Percentiles rank a stretch among this genome's conserved stretches.
Conservation (phyloP, 2,329 filamentous ascomycete genomes). For the Neurospora crassa region DNA sequence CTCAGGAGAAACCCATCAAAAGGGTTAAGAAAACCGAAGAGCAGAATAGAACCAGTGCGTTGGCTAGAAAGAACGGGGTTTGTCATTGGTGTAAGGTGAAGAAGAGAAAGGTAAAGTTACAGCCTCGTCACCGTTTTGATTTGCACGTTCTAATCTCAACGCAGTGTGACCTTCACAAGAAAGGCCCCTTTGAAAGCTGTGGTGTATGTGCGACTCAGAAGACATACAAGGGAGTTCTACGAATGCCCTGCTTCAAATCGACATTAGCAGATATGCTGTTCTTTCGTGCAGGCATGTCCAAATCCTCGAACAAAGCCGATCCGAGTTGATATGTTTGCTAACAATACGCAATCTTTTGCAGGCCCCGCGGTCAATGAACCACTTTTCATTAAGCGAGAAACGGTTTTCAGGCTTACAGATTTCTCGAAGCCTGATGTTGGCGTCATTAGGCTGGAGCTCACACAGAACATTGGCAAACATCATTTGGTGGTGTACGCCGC, state of each 20-base stretch:
- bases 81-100: conserved; percentile 14
- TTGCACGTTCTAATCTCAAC: not conserved
- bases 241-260: conserved; percentile 14
- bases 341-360: not conserved
- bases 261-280: conserved; percentile 13
- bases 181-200: conserved; percentile 11
- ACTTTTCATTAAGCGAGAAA: conserved; percentile 10
- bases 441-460: conserved; percentile 12
- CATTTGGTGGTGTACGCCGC: conserved; percentile 15
- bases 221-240: conserved; percentile 12
- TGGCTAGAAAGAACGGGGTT: conserved; percentile 14
- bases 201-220: conserved; percentile 9
- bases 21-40: not conserved
- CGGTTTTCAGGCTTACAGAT: conserved; percentile 8
- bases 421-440: conserved; percentile 10
- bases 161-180: conserved; percentile 14
- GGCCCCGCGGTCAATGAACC: conserved; percentile 17
- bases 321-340: not conserved
- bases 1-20: not conserved
- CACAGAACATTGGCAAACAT: conserved; percentile 13
- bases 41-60: conserved; percentile 12
- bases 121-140: not conserved
- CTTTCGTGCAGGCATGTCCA: conserved; percentile 12
- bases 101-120: conserved; percentile 13
- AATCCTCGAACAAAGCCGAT: not conserved